Evolutionary conservation across 1,284 basidiomycete species (phyloP), one percentile per base, ranked within the genome.

Genomic region (Irpex sp.): DNA sequence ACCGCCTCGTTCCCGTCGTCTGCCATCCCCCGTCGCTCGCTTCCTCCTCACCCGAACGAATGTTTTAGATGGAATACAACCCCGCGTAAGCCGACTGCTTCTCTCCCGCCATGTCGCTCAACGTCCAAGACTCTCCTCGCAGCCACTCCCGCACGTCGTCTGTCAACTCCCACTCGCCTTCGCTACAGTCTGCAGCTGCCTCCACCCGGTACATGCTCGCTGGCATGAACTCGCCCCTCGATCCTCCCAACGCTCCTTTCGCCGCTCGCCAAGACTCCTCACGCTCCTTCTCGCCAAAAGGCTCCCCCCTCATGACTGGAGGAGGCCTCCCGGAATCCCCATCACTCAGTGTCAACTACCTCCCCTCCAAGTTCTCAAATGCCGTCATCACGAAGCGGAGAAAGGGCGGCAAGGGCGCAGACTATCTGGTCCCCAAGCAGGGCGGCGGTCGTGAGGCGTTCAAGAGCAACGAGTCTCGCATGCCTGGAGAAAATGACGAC

Each of bases 401-500:
- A 39, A 76, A 75, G 64, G 69, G 65, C 62, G 72, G 73, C 61
- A 76, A 75, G 65, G 68, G 62, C 36, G 63, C 58, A 17, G 68
- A 68, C 31, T 63, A 65, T 46, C 66, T 69, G 46, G 60, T 75
- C 50, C 76, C 75, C 36, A 80, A 83, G 71, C 78, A 74, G 43
- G 84, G 84, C 19, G 84, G 84, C 53, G 84, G 84, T 13, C 74
- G 83, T 43, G 83, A 83, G 64, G 84, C 83, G 0, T 86, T 85
- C 70, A 77, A 76, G 66, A 64, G 74, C 55, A 76, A 78, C 62
- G 80, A 81, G 67, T 68, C 77, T 2, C 77, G 80, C 65, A 80
- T 84, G 77, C 82, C 84, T 11, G 81, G 79, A 47, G 82, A 78
- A 13, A 80, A 79, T 65, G 84, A 86, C 69, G 83, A 85, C 63